A percentile compares a stretch with the other conserved stretches of the same genome.
Conservation (phyloP, 169 alveolate species). For the Eimeria maxima region DNA sequence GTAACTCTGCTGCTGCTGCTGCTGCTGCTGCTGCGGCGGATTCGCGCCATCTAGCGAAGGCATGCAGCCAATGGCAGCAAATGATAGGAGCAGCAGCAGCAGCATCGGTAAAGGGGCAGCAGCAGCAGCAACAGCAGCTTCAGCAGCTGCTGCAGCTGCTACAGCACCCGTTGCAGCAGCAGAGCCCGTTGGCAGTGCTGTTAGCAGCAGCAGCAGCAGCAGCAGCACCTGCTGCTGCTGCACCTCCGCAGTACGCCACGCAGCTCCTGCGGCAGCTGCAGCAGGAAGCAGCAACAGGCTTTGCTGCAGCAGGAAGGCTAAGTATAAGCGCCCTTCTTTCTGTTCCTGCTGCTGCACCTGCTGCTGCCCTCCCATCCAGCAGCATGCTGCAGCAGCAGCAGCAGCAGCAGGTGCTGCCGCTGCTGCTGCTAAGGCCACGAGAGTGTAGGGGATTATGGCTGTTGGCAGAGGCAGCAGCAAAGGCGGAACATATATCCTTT, state of each 20-base stretch:
- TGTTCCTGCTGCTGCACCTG: too few species aligned
- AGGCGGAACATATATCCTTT: not conserved
- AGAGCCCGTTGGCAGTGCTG: too few species aligned
- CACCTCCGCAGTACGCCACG: not conserved
- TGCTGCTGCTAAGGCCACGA: not conserved
- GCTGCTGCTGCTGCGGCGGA: constrained; percentile 5
- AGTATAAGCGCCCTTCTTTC: constrained; percentile 6
- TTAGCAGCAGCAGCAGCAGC: too few species aligned
- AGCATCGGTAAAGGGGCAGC: not conserved
- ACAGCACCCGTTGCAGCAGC: not conserved
- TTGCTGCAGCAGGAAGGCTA: constrained; percentile 62
- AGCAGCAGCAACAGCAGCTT: constrained; percentile 35
- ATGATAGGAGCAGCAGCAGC: not conserved
- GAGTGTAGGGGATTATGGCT: constrained; percentile 1
- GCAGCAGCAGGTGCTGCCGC: constrained; percentile 25
- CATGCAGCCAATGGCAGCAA: not conserved
- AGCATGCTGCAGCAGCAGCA: constrained; percentile 15
- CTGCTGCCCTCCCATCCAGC: not conserved
- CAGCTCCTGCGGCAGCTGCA: constrained; percentile 47
- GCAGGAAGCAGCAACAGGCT: constrained; percentile 21
- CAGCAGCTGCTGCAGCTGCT: constrained; percentile 41
- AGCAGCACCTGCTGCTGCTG: constrained; percentile 20
- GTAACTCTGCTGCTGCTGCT: not conserved
- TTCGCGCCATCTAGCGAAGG: constrained; percentile 11
- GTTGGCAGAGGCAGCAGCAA: constrained; percentile 25